Percentiles rank a stretch among this genome's conserved stretches.
Conservation (phyloP, 768 basidiomycete genomes). For the Collybiopsis luxurians region DNA sequence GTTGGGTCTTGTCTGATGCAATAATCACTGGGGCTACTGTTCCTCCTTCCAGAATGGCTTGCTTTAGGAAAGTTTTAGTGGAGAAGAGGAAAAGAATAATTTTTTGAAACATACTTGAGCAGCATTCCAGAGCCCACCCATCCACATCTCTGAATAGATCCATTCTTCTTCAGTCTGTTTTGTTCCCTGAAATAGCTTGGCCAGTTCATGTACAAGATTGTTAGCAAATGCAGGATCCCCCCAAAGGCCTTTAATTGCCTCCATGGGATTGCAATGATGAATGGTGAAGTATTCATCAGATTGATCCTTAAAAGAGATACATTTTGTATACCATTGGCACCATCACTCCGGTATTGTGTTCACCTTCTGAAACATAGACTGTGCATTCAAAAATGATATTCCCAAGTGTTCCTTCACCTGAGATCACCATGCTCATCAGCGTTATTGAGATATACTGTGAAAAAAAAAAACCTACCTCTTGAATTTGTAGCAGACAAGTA, state of each 20-base stretch:
- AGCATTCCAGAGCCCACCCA: neutral
- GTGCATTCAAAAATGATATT: too few relatives aligned
- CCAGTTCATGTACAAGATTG: conserved; percentile 20
- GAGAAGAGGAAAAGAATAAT: neutral
- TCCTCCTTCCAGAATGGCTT: neutral
- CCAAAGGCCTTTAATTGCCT: conserved; percentile 21
- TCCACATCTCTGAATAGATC: neutral
- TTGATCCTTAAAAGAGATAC: conserved; percentile 9
- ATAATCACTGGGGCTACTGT: neutral
- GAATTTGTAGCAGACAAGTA: too few relatives aligned
- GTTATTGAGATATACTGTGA: too few relatives aligned
- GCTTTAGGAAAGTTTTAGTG: neutral
- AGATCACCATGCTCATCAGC: too few relatives aligned
- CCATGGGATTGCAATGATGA: conserved; percentile 20
- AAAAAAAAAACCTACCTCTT: too few relatives aligned
- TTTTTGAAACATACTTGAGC: neutral
- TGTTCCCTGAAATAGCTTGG: conserved; percentile 6
- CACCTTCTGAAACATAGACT: too few relatives aligned
- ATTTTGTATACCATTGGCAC: conserved; percentile 14
- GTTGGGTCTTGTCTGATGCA: conserved; percentile 28
- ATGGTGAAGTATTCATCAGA: conserved; percentile 13
- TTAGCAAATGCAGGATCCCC: conserved; percentile 23
- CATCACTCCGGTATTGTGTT: too few relatives aligned
- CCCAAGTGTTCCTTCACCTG: too few relatives aligned
- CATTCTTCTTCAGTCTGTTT: neutral